A percentile compares a stretch with the other conserved stretches of the same genome.
These are phyloP conservation scores for Chaetothyriales sp. DNA, from an alignment of 2,329 filamentous ascomycete genomes.

Conservation along the genomic window DNA sequence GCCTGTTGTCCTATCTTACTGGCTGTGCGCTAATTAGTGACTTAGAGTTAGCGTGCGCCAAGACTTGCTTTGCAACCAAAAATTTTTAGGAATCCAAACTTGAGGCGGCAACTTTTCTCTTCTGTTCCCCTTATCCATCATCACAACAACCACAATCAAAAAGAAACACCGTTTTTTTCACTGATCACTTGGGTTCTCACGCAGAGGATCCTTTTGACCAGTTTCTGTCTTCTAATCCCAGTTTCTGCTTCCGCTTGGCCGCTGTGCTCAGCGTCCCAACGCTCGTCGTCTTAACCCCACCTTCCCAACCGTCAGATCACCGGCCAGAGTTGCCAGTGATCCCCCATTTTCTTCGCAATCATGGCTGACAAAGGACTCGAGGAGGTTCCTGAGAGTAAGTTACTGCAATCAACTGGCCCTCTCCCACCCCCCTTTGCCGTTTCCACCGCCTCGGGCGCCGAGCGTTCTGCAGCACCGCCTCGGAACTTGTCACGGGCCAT, in stretches of 20 bases:
- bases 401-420: background rate
- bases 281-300: constrained; percentile 9
- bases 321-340: constrained; percentile 64
- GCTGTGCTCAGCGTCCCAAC: constrained; percentile 10
- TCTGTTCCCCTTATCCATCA: constrained; percentile 5
- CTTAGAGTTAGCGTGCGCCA: background rate
- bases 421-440: too few relatives aligned
- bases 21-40: background rate
- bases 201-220: constrained; percentile 13
- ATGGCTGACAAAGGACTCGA: constrained; percentile 99
- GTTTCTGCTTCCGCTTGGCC: constrained; percentile 8
- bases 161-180: constrained; percentile 1
- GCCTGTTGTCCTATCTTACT: background rate
- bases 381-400: constrained; percentile 89
- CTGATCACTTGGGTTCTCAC: constrained; percentile 17
- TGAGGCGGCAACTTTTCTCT: constrained; percentile 3
- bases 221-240: constrained; percentile 3
- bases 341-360: constrained; percentile 56
- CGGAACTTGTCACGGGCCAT: constrained; percentile 3
- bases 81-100: constrained; percentile 3
- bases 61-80: background rate
- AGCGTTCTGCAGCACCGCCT: background rate
- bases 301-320: constrained; percentile 41
- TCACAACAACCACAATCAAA: constrained; percentile 6
- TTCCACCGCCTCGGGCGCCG: background rate